Conservation (phyloP, 2,329 filamentous ascomycete species). For the Drechslerella coelobrocha region DNA sequence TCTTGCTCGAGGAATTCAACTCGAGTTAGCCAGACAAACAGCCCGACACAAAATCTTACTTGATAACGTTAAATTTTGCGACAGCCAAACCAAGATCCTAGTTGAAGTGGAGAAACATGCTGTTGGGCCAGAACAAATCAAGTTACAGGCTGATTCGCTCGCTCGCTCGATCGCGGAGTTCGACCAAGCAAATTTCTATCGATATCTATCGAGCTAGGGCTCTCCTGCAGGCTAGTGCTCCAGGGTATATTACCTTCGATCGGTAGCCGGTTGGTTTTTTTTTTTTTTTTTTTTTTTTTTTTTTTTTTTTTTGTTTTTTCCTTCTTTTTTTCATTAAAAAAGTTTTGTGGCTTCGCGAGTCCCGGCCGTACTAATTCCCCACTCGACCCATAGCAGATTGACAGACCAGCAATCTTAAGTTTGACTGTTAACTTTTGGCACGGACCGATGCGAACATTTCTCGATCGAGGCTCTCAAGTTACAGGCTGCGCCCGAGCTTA, state of each 20-base stretch:
- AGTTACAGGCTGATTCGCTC: too few relatives aligned
- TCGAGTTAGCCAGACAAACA: too few relatives aligned
- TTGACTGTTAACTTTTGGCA: conserved; percentile 12
- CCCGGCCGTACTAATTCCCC: conserved; percentile 1
- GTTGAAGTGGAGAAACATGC: too few relatives aligned
- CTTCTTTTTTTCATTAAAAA: background rate
- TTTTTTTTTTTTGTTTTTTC: background rate
- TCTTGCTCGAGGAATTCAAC: too few relatives aligned
- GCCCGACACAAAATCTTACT: too few relatives aligned
- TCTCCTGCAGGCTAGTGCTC: too few relatives aligned
- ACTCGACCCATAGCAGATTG: background rate
- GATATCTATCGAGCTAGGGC: background rate
- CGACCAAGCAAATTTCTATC: too few relatives aligned
- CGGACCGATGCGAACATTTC: conserved; percentile 31
- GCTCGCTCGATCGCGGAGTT: too few relatives aligned
- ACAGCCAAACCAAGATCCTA: too few relatives aligned
- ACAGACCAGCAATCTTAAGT: background rate
- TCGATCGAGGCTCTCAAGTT: conserved; percentile 5
- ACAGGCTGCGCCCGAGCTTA: background rate
- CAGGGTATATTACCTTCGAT: too few relatives aligned
- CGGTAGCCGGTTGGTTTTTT: background rate
- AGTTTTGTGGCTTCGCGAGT: background rate
- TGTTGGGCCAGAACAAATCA: too few relatives aligned
- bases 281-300: background rate
- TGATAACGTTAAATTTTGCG: too few relatives aligned